phyloP scores from a whole-genome alignment of 768 basidiomycete species.

The Lentinula sp. region DNA sequence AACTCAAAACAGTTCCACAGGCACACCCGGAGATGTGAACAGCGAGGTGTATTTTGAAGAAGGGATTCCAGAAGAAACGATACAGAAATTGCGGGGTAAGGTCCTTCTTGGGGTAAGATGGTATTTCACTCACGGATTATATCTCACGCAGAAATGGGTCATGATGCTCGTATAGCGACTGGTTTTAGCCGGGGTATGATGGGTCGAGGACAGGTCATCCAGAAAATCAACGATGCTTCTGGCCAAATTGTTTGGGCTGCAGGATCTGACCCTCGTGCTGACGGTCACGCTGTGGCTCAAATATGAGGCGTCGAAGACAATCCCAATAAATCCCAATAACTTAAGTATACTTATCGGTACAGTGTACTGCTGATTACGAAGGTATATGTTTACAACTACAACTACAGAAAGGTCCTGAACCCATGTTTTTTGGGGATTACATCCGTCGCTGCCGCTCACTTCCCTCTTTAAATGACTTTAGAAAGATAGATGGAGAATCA shows the following conservation, averaged over 20 bases:
- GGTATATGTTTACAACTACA: not conserved
- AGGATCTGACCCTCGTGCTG: conserved; percentile 83
- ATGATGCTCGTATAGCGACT: conserved; percentile 59
- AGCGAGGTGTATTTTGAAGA: conserved; percentile 90
- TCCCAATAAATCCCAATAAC: not conserved
- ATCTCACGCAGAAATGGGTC: conserved; percentile 69
- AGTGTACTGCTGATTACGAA: not conserved
- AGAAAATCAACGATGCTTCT: conserved; percentile 59
- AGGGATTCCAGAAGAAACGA: conserved; percentile 55
- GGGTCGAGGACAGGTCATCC: conserved; percentile 89
- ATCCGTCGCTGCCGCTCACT: conserved; percentile 62
- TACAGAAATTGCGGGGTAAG: conserved; percentile 64
- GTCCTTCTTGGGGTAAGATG: not conserved
- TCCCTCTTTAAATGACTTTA: conserved; percentile 36
- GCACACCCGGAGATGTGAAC: conserved; percentile 61
- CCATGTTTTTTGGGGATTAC: conserved; percentile 26
- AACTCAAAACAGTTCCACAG: conserved; percentile 35
- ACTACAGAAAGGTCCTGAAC: not conserved
- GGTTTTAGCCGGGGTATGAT: conserved; percentile 62
- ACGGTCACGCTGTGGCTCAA: conserved; percentile 84
- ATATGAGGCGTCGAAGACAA: conserved; percentile 37
- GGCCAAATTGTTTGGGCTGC: conserved; percentile 89
- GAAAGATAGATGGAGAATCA: not conserved
- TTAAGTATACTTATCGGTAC: conserved; percentile 1
- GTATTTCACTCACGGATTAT: not conserved